phyloP scores from a whole-genome alignment of 192 early-diverging fungal species.

The Coemansia sp. region DNA sequence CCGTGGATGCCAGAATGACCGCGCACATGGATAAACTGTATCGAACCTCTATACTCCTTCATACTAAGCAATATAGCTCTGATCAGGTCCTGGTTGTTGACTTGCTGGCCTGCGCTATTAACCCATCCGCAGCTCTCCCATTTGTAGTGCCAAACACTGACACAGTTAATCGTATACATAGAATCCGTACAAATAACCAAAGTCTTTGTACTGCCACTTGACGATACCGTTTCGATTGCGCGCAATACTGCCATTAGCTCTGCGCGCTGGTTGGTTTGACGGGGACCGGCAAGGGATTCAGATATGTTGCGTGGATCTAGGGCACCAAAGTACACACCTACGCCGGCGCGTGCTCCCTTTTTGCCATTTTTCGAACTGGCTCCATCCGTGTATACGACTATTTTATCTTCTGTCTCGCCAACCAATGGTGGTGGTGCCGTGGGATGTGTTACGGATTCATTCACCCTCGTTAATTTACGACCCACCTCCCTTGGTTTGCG shows the following conservation, averaged over 20 bases:
- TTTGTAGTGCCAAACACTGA: constrained; percentile 67
- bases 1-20: constrained; percentile 73
- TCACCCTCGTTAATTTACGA: neutral
- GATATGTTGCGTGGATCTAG: constrained; percentile 72
- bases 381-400: constrained; percentile 83
- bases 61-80: constrained; percentile 45
- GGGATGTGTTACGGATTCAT: neutral
- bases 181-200: constrained; percentile 79
- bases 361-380: constrained; percentile 74
- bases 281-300: constrained; percentile 53
- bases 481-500: neutral
- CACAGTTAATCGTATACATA: constrained; percentile 72
- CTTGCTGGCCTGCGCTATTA: constrained; percentile 54
- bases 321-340: constrained; percentile 83
- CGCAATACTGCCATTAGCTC: constrained; percentile 66
- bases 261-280: constrained; percentile 76
- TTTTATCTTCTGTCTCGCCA: constrained; percentile 15
- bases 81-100: constrained; percentile 84
- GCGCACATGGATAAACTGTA: constrained; percentile 62
- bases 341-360: constrained; percentile 67
- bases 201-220: neutral
- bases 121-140: constrained; percentile 80
- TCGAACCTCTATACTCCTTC: constrained; percentile 18
- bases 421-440: neutral
- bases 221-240: constrained; percentile 52